Evolutionary conservation across 495 filamentous ascomycete genomes (phyloP).

Genomic region (Neurospora sp.): DNA sequence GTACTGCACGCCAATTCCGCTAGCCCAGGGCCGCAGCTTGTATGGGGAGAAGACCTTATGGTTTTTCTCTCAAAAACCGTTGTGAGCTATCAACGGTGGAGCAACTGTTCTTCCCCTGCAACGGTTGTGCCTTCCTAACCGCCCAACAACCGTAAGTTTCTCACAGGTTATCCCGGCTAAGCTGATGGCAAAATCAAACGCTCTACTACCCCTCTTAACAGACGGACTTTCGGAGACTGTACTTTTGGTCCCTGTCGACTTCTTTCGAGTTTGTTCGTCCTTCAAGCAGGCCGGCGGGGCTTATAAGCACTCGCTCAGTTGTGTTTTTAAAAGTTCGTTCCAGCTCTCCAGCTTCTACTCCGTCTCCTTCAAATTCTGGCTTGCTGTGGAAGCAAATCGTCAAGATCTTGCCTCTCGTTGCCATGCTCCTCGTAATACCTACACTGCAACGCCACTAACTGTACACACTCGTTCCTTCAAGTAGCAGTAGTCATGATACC

Average conservation of each 20-base stretch:
- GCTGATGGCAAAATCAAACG: too few species aligned
- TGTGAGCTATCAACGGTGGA: too few species aligned
- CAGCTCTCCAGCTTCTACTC: background rate
- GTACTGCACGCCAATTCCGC: too few species aligned
- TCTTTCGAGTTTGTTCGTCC: background rate
- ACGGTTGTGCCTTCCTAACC: too few species aligned
- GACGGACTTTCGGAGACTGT: too few species aligned
- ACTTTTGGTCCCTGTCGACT: too few species aligned
- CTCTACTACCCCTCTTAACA: too few species aligned
- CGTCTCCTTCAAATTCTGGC: background rate
- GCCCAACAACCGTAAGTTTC: background rate
- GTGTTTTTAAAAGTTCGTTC: background rate
- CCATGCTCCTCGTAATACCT: background rate
- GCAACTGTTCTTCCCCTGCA: too few species aligned
- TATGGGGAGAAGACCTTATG: background rate
- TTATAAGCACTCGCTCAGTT: too few species aligned
- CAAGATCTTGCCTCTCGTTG: background rate
- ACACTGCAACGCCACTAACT: background rate
- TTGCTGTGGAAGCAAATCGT: background rate
- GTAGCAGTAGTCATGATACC: background rate
- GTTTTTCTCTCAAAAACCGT: too few species aligned
- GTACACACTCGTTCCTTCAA: background rate
- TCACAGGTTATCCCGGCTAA: too few species aligned
- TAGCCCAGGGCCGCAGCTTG: too few species aligned
- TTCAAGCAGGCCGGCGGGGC: background rate